Conservation (phyloP, 441 rosid genomes). For the Erysimum pusillum region DNA sequence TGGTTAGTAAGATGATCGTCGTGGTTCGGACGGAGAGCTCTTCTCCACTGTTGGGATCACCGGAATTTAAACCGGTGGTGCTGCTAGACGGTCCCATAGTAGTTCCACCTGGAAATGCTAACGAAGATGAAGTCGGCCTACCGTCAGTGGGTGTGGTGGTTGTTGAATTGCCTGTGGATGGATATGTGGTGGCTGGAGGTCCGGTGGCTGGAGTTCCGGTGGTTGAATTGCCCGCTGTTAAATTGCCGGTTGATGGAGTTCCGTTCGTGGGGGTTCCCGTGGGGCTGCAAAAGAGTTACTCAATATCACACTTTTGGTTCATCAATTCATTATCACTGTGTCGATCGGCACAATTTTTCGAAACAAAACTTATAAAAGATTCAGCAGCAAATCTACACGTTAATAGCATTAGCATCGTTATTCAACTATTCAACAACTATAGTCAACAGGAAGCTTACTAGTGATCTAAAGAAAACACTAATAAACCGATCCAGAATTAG, state of each 20-base stretch:
- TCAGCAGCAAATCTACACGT: not conserved
- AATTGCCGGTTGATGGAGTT: conserved; percentile 1
- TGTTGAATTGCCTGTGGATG: conserved; percentile 15
- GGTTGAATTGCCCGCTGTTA: no score
- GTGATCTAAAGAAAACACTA: conserved; percentile 15
- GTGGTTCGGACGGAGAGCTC: conserved; percentile 37
- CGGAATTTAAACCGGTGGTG: conserved; percentile 26
- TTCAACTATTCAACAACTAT: not conserved
- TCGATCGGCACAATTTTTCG: no score
- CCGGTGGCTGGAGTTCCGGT: conserved; percentile 24
- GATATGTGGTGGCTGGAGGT: conserved; percentile 17
- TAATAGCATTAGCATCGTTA: not conserved
- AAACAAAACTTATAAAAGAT: no score
- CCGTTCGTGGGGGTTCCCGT: conserved; percentile 16
- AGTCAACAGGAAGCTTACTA: not conserved
- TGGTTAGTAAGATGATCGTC: conserved; percentile 23
- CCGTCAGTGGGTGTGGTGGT: conserved; percentile 13
- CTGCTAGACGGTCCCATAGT: conserved; percentile 44
- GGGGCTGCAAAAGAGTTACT: conserved; percentile 36
- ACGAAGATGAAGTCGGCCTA: conserved; percentile 25
- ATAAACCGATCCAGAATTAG: not conserved
- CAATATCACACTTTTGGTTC: not conserved
- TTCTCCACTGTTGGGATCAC: conserved; percentile 43
- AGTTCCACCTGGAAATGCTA: conserved; percentile 36
- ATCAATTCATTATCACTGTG: no score